Percentiles rank a stretch among this genome's conserved stretches.
Conservation (phyloP, 2,329 filamentous ascomycete genomes). For the Elsinoe perseae region DNA sequence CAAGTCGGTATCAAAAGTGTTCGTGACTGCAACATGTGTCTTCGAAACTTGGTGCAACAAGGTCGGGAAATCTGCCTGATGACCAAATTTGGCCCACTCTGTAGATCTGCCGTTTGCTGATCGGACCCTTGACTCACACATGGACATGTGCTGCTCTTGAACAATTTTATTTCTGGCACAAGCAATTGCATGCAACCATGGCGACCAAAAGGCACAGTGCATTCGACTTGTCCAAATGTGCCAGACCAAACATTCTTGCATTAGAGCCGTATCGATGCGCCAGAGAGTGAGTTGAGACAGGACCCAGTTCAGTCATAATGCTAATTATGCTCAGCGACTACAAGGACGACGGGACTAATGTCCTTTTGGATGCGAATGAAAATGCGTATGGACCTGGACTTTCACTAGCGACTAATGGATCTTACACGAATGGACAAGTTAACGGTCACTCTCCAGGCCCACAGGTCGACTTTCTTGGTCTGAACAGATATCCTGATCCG, state of each 20-base stretch:
- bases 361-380: conserved; percentile 95
- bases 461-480: conserved; percentile 65
- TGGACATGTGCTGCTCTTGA: not conserved
- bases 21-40: conserved; percentile 8
- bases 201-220: conserved; percentile 18
- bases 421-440: conserved; percentile 38
- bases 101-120: conserved; percentile 2
- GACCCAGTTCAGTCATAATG: not conserved
- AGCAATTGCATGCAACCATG: not conserved
- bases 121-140: conserved; percentile 9
- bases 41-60: conserved; percentile 3
- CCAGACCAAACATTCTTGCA: conserved; percentile 45
- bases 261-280: conserved; percentile 49
- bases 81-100: conserved; percentile 8
- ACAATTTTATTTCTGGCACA: not conserved
- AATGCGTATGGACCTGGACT: conserved; percentile 89
- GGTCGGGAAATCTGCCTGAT: not conserved
- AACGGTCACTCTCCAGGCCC: conserved; percentile 42
- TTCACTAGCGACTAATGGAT: conserved; percentile 42
- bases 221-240: conserved; percentile 45
- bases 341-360: conserved; percentile 93
- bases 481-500: conserved; percentile 94
- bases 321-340: conserved; percentile 57
- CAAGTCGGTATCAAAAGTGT: not conserved
- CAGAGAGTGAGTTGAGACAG: conserved; percentile 40